These are phyloP conservation scores for Penicillium sp. DNA, from an alignment of 2,329 filamentous ascomycete species.

Conservation along the genomic window DNA sequence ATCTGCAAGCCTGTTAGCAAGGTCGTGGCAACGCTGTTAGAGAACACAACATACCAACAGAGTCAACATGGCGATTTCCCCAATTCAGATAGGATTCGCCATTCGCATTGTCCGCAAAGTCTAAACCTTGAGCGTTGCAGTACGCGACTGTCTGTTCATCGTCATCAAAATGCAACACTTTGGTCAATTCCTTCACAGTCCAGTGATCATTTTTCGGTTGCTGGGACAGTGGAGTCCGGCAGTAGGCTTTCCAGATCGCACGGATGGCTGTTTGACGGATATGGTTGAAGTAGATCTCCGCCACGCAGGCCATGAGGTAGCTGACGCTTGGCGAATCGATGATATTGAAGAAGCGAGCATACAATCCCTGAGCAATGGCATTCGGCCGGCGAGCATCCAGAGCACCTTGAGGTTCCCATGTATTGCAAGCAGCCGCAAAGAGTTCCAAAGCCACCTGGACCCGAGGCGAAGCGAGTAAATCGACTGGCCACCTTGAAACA, in stretches of 20 bases:
- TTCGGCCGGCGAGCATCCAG: constrained; percentile 49
- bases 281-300: constrained; percentile 60
- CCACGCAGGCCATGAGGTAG: constrained; percentile 62
- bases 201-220: constrained; percentile 53
- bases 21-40: background rate
- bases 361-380: constrained; percentile 56
- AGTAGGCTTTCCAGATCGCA: constrained; percentile 53
- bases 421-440: constrained; percentile 54
- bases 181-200: constrained; percentile 52
- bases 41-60: constrained; percentile 39
- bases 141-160: constrained; percentile 53
- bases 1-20: constrained; percentile 24
- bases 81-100: constrained; percentile 52
- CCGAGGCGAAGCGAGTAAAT: constrained; percentile 50
- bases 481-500: constrained; percentile 53
- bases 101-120: constrained; percentile 46
- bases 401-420: constrained; percentile 50
- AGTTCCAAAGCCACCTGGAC: constrained; percentile 57
- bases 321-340: constrained; percentile 54
- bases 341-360: constrained; percentile 55
- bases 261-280: constrained; percentile 56
- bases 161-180: constrained; percentile 54
- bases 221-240: constrained; percentile 47
- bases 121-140: constrained; percentile 52
- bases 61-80: constrained; percentile 45